Evolutionary conservation across 257 asterid species (phyloP).

Genomic region (Ligustrum vulgare): DNA sequence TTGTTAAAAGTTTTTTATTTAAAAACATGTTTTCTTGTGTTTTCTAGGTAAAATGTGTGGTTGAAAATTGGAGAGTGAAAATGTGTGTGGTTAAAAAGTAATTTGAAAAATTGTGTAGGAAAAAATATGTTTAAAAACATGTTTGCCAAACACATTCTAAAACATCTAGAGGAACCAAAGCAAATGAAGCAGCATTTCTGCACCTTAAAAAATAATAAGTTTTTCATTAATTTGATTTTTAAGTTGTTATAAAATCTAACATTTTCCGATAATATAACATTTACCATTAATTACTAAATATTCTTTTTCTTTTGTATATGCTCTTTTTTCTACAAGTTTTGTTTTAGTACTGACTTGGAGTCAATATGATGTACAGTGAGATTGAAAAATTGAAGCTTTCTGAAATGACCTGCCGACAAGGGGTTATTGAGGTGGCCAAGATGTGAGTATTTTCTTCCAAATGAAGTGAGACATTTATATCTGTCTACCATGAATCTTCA

Average conservation of each 20-base stretch:
- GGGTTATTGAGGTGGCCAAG: conserved; percentile 89
- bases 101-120: no score
- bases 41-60: no score
- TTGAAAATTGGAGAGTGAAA: no score
- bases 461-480: conserved; percentile 12
- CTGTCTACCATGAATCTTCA: neutral
- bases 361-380: conserved; percentile 49
- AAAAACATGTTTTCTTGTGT: no score
- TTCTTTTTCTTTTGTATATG: neutral
- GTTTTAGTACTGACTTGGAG: conserved; percentile 21
- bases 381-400: conserved; percentile 90
- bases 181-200: neutral
- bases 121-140: no score
- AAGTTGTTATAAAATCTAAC: neutral
- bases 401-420: conserved; percentile 93
- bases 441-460: conserved; percentile 58
- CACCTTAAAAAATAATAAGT: neutral
- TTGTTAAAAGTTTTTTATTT: no score
- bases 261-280: neutral
- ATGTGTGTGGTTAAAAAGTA: no score
- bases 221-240: neutral
- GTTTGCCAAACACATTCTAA: no score
- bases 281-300: neutral
- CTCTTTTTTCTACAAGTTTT: conserved; percentile 3
- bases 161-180: no score